These are phyloP conservation scores for Syzygium jambos DNA, from an alignment of 345 rosid species.

Conservation along the genomic window DNA sequence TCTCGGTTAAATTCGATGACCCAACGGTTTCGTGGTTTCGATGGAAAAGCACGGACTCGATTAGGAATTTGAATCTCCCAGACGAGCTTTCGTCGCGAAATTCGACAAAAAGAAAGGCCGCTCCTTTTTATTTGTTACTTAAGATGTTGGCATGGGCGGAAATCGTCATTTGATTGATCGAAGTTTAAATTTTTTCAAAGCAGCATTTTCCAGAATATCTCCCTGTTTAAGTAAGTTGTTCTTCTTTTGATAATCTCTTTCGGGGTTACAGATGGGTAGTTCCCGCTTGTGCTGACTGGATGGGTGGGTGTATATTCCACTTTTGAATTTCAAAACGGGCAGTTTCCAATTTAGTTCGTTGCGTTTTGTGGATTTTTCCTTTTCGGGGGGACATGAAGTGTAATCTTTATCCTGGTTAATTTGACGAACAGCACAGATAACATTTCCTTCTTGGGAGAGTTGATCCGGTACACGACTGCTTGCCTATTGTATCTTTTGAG, in stretches of 20 bases:
- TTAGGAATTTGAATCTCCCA: neutral
- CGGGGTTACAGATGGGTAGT: neutral
- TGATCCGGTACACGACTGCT: neutral
- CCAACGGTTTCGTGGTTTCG: neutral
- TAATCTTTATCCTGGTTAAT: neutral
- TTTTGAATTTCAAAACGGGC: neutral
- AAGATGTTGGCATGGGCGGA: too few species aligned
- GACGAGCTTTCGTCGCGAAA: neutral
- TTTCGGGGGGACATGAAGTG: neutral
- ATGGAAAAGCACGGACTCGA: rapidly evolving
- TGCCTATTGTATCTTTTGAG: neutral
- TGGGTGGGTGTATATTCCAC: neutral
- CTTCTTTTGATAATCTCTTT: neutral
- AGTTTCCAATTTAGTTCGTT: neutral
- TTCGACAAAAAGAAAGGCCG: neutral
- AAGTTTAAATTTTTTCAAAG: too few species aligned
- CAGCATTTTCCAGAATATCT: too few species aligned
- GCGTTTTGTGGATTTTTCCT: neutral
- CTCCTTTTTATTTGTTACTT: too few species aligned
- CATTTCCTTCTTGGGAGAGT: neutral
- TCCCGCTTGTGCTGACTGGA: neutral
- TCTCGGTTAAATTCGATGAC: neutral
- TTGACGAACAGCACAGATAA: neutral
- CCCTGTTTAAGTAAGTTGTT: neutral
- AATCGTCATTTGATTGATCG: too few species aligned